A percentile compares a stretch with the other conserved stretches of the same genome.
Evolutionary conservation across 148 eudicot species (phyloP).

Genomic region (Rhododendron williamsianum): DNA sequence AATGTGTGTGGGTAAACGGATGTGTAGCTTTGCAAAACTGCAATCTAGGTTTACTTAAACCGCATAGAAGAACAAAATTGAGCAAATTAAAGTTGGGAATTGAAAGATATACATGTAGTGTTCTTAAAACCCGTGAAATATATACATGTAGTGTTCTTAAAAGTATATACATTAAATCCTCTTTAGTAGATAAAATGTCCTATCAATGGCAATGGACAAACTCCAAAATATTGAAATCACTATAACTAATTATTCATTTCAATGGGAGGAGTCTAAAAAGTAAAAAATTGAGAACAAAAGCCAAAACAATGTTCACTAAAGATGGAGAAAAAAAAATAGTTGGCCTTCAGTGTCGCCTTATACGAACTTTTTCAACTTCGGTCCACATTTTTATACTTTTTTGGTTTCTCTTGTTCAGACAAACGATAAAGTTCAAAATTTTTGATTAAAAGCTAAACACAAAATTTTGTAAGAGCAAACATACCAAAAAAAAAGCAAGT

Average conservation of each 20-base stretch:
- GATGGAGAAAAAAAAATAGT: too few species aligned
- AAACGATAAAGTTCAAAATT: too few species aligned
- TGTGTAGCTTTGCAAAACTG: not conserved
- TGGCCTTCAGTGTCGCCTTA: too few species aligned
- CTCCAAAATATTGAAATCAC: not conserved
- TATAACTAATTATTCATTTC: not conserved
- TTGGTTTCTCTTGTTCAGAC: too few species aligned
- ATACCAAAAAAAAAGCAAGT: too few species aligned
- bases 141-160: not conserved
- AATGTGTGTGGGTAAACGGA: too few species aligned
- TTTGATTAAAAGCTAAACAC: too few species aligned
- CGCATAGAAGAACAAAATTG: not conserved
- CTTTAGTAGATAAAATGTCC: not conserved
- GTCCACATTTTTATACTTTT: too few species aligned
- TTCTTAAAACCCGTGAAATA: not conserved
- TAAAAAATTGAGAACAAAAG: too few species aligned
- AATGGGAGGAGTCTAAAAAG: not conserved
- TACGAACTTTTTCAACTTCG: too few species aligned
- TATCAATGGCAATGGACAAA: not conserved
- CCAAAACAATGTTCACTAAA: too few species aligned
- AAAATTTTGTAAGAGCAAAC: too few species aligned
- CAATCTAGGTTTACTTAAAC: not conserved
- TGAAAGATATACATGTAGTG: not conserved
- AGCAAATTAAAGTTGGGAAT: not conserved
- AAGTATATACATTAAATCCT: not conserved